These are phyloP conservation scores for Fusarium tjaetaba DNA, from an alignment of 2,329 filamentous ascomycete genomes.

Conservation along the genomic window DNA sequence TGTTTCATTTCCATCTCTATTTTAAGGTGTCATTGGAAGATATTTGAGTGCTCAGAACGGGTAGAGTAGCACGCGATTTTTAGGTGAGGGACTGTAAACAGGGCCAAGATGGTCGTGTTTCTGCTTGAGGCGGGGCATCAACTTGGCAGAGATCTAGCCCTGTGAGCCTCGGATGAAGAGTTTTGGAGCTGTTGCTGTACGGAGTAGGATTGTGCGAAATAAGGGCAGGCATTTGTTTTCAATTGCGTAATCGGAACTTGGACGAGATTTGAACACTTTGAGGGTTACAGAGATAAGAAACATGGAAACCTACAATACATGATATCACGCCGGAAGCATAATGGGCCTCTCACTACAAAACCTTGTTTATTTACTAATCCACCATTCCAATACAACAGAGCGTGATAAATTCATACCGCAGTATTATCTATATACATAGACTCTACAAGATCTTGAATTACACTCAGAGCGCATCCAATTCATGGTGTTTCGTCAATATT, in stretches of 20 bases:
- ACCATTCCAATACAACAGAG: accelerated
- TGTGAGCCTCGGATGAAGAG: background rate
- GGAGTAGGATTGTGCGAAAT: too few species aligned
- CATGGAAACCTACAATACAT: too few species aligned
- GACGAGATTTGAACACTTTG: accelerated
- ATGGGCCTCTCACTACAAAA: too few species aligned
- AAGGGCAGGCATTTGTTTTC: accelerated
- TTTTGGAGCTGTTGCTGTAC: accelerated
- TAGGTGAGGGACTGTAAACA: background rate
- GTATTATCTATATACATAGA: accelerated
- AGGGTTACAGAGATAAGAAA: accelerated
- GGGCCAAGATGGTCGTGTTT: background rate
- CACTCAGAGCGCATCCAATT: too few species aligned
- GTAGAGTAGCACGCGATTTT: background rate
- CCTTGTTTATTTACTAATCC: background rate
- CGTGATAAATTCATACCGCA: accelerated
- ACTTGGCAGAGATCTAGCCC: background rate
- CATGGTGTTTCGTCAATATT: background rate
- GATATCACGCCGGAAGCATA: too few species aligned
- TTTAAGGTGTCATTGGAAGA: background rate
- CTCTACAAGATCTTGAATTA: accelerated
- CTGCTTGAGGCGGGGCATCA: background rate
- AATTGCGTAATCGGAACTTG: accelerated
- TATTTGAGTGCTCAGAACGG: background rate
- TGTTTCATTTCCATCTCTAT: background rate